Conservation (phyloP, 768 basidiomycete species). For the Amanita subjunquillea region DNA sequence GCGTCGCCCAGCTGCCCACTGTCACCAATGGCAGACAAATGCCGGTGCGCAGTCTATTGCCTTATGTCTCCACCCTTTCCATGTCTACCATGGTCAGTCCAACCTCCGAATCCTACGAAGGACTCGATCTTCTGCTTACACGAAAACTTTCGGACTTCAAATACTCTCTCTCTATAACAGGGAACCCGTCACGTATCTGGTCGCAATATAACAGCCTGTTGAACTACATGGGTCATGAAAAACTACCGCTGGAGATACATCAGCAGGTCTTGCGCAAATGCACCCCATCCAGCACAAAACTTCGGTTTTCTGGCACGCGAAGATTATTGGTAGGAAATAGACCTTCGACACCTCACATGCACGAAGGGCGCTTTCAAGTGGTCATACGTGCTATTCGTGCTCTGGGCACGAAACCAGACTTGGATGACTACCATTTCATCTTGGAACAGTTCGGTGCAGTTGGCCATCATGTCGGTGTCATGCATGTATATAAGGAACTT, state of each 20-base stretch:
- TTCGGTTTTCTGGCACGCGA: conserved; percentile 35
- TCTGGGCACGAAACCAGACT: conserved; percentile 31
- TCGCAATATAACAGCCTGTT: conserved; percentile 49
- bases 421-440: conserved; percentile 70
- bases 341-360: conserved; percentile 33
- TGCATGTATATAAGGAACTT: conserved; percentile 55
- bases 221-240: conserved; percentile 32
- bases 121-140: not conserved
- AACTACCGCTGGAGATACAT: conserved; percentile 56
- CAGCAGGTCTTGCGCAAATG: conserved; percentile 62
- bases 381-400: conserved; percentile 64
- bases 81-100: not conserved
- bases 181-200: conserved; percentile 51
- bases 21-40: not conserved
- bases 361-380: conserved; percentile 58
- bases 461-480: conserved; percentile 55
- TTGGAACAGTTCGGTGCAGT: conserved; percentile 67
- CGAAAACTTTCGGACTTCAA: conserved; percentile 15
- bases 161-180: conserved; percentile 20
- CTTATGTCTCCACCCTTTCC: not conserved
- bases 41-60: not conserved
- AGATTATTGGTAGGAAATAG: conserved; percentile 27
- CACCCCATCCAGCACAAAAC: conserved; percentile 32
- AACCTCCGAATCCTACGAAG: not conserved
- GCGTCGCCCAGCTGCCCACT: not conserved